A percentile compares a stretch with the other conserved stretches of the same genome.
Evolutionary conservation across 805 yeast species (phyloP).

Genomic region (Zygoascus ofunaensis): DNA sequence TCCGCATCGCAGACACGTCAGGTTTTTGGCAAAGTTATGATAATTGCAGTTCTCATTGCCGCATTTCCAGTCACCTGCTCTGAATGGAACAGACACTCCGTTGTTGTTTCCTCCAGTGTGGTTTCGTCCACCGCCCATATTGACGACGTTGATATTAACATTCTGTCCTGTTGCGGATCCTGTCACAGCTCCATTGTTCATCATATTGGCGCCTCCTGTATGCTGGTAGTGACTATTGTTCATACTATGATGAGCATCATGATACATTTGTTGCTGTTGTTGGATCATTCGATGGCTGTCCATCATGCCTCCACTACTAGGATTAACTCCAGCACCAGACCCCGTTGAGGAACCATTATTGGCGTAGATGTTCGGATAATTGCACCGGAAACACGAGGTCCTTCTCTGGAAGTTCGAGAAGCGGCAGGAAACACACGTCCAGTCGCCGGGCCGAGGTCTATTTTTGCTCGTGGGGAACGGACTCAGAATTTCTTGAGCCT

Average conservation of each 20-base stretch:
- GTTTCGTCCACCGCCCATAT: background rate
- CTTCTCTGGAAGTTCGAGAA: slow-evolving; percentile 90
- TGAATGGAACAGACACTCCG: slow-evolving; percentile 67
- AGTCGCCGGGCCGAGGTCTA: slow-evolving; percentile 92
- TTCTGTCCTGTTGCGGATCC: background rate
- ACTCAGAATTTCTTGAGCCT: slow-evolving; percentile 70
- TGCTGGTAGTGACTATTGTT: slow-evolving; percentile 14
- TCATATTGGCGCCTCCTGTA: slow-evolving; percentile 9
- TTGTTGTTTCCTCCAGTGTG: slow-evolving; percentile 19
- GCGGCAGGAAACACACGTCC: slow-evolving; percentile 97
- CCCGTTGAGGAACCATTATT: background rate
- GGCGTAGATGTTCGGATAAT: slow-evolving; percentile 46
- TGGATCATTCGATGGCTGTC: slow-evolving; percentile 5
- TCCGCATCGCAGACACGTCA: slow-evolving; percentile 82
- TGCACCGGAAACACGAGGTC: slow-evolving; percentile 88
- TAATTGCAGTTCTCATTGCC: slow-evolving; percentile 67
- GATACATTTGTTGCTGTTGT: slow-evolving; percentile 11
- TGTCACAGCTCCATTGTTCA: slow-evolving; percentile 1
- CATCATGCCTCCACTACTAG: slow-evolving; percentile 4
- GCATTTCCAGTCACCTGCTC: slow-evolving; percentile 98
- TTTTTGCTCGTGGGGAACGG: slow-evolving; percentile 82
- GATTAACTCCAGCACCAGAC: background rate
- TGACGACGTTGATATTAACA: slow-evolving; percentile 14
- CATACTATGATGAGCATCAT: slow-evolving; percentile 8
- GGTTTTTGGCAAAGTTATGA: slow-evolving; percentile 87